Evolutionary conservation across 2,329 filamentous ascomycete genomes (phyloP).

Genomic region (Fusarium albosuccineum): DNA sequence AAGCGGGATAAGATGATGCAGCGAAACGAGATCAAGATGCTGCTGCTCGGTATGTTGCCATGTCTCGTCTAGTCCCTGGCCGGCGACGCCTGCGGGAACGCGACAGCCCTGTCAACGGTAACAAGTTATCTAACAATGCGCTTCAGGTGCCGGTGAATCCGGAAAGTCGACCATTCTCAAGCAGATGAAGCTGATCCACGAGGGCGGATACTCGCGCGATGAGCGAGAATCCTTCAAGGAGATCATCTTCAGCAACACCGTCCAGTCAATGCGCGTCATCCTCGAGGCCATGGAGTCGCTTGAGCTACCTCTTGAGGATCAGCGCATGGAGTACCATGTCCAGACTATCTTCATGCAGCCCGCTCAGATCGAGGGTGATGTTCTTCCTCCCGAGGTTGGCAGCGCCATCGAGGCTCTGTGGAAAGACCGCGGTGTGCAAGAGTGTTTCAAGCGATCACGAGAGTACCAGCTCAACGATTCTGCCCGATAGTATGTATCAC

Average conservation of each 20-base stretch:
- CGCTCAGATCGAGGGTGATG: slow-evolving; percentile 94
- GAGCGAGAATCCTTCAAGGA: slow-evolving; percentile 78
- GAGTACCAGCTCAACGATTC: slow-evolving; percentile 98
- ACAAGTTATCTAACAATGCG: slow-evolving; percentile 44
- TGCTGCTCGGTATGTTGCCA: slow-evolving; percentile 82
- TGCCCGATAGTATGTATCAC: slow-evolving; percentile 84
- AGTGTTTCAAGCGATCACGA: slow-evolving; percentile 94
- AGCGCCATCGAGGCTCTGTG: slow-evolving; percentile 92
- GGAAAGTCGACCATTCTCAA: slow-evolving; percentile 97
- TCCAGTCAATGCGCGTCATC: slow-evolving; percentile 78
- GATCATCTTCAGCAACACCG: slow-evolving; percentile 78
- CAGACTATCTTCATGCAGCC: slow-evolving; percentile 99
- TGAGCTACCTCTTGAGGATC: slow-evolving; percentile 87
- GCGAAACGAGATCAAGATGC: slow-evolving; percentile 99
- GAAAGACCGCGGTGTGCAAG: slow-evolving; percentile 92
- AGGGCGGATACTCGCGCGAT: slow-evolving; percentile 97
- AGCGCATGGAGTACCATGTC: slow-evolving; percentile 95
- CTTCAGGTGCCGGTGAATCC: slow-evolving; percentile 89
- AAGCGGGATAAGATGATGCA: slow-evolving; percentile 99
- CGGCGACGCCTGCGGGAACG: neutral
- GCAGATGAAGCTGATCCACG: slow-evolving; percentile 99
- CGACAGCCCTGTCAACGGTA: neutral
- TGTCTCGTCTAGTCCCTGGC: neutral
- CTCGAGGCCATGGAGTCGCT: slow-evolving; percentile 77
- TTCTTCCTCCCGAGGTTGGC: slow-evolving; percentile 93